phyloP scores from a whole-genome alignment of 768 basidiomycete genomes.

The Tylopilus sp. region DNA sequence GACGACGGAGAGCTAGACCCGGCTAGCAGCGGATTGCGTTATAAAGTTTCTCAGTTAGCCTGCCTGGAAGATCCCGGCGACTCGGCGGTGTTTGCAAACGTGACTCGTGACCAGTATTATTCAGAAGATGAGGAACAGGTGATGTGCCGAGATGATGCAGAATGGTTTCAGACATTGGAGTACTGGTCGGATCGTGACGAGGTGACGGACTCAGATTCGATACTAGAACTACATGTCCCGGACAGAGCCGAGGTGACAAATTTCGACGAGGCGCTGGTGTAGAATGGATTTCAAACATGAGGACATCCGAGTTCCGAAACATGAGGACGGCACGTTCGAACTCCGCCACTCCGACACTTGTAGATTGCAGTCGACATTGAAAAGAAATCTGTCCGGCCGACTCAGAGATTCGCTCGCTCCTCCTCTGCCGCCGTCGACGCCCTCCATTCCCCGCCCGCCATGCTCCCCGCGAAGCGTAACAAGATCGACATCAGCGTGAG shows the following conservation, averaged over 20 bases:
- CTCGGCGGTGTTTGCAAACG: slow-evolving; percentile 1
- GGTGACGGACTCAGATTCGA: slow-evolving; percentile 12
- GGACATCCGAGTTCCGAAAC: slow-evolving; percentile 21
- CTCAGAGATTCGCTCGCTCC: slow-evolving; percentile 22
- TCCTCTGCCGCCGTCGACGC: slow-evolving; percentile 16
- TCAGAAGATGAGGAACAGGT: slow-evolving; percentile 11
- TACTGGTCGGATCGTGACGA: slow-evolving; percentile 4
- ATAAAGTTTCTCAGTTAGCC: slow-evolving; percentile 12
- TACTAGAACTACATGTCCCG: slow-evolving; percentile 9
- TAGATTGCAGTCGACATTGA: slow-evolving; percentile 18
- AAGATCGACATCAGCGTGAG: slow-evolving; percentile 93
- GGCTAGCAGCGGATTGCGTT: slow-evolving; percentile 8
- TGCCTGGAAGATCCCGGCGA: slow-evolving; percentile 18
- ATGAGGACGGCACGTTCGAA: slow-evolving; percentile 24
- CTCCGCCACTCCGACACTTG: slow-evolving; percentile 29
- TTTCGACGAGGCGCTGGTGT: slow-evolving; percentile 3
- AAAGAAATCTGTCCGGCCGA: slow-evolving; percentile 10
- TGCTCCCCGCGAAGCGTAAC: slow-evolving; percentile 80
- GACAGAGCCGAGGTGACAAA: slow-evolving; percentile 3
- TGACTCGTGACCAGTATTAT: slow-evolving; percentile 5
- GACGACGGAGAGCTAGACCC: slow-evolving; percentile 7
- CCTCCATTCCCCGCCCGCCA: slow-evolving; percentile 27
- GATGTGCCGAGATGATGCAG: slow-evolving; percentile 11
- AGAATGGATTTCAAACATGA: slow-evolving; percentile 15
- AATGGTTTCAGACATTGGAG: slow-evolving; percentile 12